Conservation (phyloP, 768 basidiomycete genomes). For the Boletus reticulatus region DNA sequence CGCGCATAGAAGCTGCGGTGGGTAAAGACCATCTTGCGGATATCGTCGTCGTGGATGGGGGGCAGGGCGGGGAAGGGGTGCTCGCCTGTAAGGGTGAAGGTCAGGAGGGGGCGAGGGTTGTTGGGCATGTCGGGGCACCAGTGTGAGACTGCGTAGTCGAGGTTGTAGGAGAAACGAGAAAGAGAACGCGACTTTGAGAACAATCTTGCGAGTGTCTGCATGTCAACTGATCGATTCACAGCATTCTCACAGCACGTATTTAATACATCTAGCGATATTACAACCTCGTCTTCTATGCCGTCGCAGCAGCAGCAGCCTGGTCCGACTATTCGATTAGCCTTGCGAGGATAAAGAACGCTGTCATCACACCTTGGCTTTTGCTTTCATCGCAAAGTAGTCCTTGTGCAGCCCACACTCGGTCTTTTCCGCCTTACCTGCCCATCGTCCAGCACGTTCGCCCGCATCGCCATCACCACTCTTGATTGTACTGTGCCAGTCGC, state of each 20-base stretch:
- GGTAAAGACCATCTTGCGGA: slow-evolving; percentile 63
- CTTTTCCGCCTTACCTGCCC: slow-evolving; percentile 83
- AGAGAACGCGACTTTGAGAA: no score
- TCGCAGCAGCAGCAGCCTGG: no score
- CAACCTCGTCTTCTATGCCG: no score
- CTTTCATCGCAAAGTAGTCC: slow-evolving; percentile 81
- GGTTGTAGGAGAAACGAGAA: no score
- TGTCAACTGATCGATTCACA: no score
- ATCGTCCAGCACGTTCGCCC: slow-evolving; percentile 85
- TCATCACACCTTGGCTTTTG: slow-evolving; percentile 40
- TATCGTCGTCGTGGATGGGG: slow-evolving; percentile 42
- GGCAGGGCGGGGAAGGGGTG: slow-evolving; percentile 56
- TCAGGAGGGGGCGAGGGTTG: slow-evolving; percentile 4
- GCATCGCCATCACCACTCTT: slow-evolving; percentile 62
- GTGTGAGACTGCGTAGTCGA: slow-evolving; percentile 4
- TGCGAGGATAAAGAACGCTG: not conserved
- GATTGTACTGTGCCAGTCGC: slow-evolving; percentile 97
- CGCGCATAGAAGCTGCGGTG: slow-evolving; percentile 71
- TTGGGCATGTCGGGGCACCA: slow-evolving; percentile 3
- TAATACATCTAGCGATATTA: no score
- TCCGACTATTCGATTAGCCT: not conserved
- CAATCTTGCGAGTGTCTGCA: no score
- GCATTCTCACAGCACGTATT: no score
- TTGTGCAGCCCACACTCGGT: slow-evolving; percentile 95
- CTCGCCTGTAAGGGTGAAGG: slow-evolving; percentile 31